Evolutionary conservation across 176 grass and related monocot genomes (phyloP).

Genomic region (Aegilops sharonensis): DNA sequence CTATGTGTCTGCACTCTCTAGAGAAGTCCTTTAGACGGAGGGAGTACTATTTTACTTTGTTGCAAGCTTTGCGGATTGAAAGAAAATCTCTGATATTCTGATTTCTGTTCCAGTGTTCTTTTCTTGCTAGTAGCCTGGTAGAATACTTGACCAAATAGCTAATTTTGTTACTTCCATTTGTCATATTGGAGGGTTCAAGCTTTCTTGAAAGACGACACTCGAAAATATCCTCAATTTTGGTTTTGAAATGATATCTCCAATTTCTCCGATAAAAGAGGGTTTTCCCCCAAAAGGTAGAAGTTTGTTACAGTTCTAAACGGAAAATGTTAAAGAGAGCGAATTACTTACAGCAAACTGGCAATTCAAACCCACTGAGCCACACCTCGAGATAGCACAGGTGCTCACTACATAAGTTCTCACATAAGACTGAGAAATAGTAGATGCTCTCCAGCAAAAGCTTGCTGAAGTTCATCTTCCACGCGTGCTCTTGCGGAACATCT

Average conservation of each 20-base stretch:
- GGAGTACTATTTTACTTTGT: not conserved
- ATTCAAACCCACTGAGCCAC: too few species aligned
- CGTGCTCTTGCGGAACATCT: too few species aligned
- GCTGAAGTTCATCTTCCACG: too few species aligned
- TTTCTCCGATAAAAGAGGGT: too few species aligned
- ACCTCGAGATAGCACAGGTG: too few species aligned
- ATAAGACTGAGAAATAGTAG: too few species aligned
- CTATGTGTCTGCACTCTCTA: not conserved
- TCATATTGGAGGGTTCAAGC: constrained; percentile 12
- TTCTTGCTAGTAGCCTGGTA: not conserved
- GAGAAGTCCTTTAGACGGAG: not conserved
- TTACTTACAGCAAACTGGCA: too few species aligned
- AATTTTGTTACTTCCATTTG: constrained; percentile 10
- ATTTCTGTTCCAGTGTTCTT: constrained; percentile 3
- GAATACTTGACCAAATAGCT: constrained; percentile 8
- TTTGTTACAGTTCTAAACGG: too few species aligned
- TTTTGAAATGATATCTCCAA: not conserved
- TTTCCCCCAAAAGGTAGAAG: too few species aligned
- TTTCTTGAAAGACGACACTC: not conserved
- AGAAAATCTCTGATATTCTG: not conserved
- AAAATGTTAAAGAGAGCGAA: too few species aligned
- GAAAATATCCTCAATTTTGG: not conserved
- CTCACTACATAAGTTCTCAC: too few species aligned
- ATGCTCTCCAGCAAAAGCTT: too few species aligned
- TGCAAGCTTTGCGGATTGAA: not conserved